These are phyloP conservation scores for Phytophthora constricta DNA, from an alignment of 352 stramenopile genomes.

Conservation along the genomic window DNA sequence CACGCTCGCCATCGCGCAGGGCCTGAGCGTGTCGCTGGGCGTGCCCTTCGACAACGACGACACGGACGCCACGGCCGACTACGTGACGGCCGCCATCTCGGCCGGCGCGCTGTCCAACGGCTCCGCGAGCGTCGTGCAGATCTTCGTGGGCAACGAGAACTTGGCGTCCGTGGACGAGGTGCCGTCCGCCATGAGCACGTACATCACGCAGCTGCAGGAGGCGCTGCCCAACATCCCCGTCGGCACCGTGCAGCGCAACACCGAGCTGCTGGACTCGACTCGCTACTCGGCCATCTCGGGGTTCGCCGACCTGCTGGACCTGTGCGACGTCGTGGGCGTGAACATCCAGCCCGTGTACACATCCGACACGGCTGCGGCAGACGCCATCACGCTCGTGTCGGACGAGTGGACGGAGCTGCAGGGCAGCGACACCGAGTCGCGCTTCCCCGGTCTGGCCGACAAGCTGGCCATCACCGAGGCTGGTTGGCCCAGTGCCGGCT, in stretches of 20 bases:
- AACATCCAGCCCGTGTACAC: constrained; percentile 81
- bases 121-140: constrained; percentile 46
- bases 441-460: constrained; percentile 48
- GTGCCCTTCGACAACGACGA: constrained; percentile 52
- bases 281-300: constrained; percentile 43
- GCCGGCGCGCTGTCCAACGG: constrained; percentile 38
- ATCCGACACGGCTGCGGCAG: constrained; percentile 31
- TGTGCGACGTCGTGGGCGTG: constrained; percentile 68
- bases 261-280: constrained; percentile 51
- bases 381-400: constrained; percentile 51
- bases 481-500: constrained; percentile 61
- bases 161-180: constrained; percentile 40
- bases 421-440: constrained; percentile 38
- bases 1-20: constrained; percentile 47
- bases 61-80: constrained; percentile 35
- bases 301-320: constrained; percentile 48
- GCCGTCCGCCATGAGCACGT: constrained; percentile 46
- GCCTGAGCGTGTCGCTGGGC: constrained; percentile 55
- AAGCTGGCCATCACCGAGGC: constrained; percentile 71
- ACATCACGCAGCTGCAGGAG: constrained; percentile 49
- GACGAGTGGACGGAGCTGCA: constrained; percentile 53
- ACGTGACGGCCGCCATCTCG: constrained; percentile 46
- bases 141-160: constrained; percentile 75
- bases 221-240: constrained; percentile 39
- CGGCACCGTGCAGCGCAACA: constrained; percentile 61